These are phyloP conservation scores for Retiboletus flavoniger DNA, from an alignment of 1,284 basidiomycete genomes.

Conservation along the genomic window DNA sequence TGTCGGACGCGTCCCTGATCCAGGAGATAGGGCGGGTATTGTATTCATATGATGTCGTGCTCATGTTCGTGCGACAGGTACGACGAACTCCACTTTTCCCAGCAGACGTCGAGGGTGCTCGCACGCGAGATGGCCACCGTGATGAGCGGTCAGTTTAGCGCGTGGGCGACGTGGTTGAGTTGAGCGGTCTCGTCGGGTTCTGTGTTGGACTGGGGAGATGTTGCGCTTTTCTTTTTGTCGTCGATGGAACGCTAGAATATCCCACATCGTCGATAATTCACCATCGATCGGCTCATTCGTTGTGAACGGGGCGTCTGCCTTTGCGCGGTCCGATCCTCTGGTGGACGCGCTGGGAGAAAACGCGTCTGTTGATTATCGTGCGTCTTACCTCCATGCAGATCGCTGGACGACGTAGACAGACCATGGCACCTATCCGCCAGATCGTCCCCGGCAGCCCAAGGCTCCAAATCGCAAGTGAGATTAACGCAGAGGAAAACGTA, in stretches of 20 bases:
- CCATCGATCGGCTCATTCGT: neutral
- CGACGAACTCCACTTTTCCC: conserved; percentile 33
- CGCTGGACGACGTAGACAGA: neutral
- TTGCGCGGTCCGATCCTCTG: neutral
- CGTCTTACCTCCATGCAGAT: neutral
- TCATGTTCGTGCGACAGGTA: conserved; percentile 21
- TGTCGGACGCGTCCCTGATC: neutral
- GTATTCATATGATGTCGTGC: neutral
- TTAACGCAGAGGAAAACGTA: conserved; percentile 12
- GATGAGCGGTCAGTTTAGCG: conserved; percentile 25
- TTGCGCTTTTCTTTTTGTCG: too few species aligned
- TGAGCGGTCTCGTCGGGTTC: conserved; percentile 7
- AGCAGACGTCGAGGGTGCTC: conserved; percentile 36
- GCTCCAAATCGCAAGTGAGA: conserved; percentile 7
- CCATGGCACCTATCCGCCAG: neutral
- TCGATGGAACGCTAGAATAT: neutral
- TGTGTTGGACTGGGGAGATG: neutral
- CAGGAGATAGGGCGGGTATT: neutral
- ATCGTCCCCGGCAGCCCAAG: neutral
- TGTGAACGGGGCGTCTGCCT: neutral
- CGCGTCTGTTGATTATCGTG: neutral
- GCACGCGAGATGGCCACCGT: conserved; percentile 32
- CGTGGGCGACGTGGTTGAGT: conserved; percentile 34
- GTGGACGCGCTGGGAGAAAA: neutral
- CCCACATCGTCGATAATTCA: neutral